Evolutionary conservation across 768 basidiomycete genomes (phyloP), one percentile per base, ranked within the genome.

Genomic region (Rhodocollybia butyracea): DNA sequence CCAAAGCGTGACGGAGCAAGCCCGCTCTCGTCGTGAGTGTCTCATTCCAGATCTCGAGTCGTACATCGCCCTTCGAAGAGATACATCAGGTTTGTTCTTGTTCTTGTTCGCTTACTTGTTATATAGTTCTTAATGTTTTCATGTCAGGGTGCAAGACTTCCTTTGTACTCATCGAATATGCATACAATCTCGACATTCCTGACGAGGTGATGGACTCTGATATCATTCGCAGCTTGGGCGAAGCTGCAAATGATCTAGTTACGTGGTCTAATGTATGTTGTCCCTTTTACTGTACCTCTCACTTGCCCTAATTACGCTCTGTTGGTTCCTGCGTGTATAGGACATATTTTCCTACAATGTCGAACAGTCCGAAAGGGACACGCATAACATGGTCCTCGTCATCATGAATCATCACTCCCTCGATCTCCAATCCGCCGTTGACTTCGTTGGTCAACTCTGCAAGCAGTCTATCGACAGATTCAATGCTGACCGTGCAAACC

Each of bases 291-390:
- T 30, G 55, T 45, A 45, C 47, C 26, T 30, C n/a, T 27, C n/a
- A n/a, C n/a, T 30, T n/a, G 19, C 51, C 51, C 51, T 43, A 8
- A n/a, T n/a, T n/a, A 22, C 51, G 39, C 39, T 29, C 17, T 27
- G 60, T 43, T 53, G 39, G 51, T 53, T 31, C 51, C 29, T 53
- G 60, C 50, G 54, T 51, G 61, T 54, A 40, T 61, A 90, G 89
- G 89, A 92, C 70, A 82, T 92, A 64, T 91, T 89, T 70, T 91
- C 90, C 21, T 92, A 85, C 75, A 89, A 91, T 69, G 84, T 87
- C 60, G 90, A 93, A 66, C 90, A 91, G 64, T 82, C 87, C 21
- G 81, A 83, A 69, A 87, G 88, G 27, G 86, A 93, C 66, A 88
- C 84, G 2, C 89, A 91, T 70, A 91, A 92, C 71, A 88, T 91